Conservation (phyloP, 2,329 filamentous ascomycete genomes). For the Rutstroemia sydowiana region DNA sequence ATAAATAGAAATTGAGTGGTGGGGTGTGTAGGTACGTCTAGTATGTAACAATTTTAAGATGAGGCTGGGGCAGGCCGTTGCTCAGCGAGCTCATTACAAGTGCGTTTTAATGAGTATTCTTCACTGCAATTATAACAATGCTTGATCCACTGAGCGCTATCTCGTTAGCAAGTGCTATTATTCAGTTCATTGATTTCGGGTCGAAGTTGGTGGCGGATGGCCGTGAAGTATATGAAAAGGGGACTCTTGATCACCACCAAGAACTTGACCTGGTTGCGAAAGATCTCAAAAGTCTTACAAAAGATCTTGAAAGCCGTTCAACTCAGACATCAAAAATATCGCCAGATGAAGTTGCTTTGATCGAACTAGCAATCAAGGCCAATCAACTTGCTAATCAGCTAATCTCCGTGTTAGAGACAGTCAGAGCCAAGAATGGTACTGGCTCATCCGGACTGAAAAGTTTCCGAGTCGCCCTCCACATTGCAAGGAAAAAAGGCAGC, state of each 20-base stretch:
- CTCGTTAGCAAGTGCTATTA: background rate
- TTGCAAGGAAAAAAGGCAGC: background rate
- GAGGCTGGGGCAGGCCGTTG: too few species aligned
- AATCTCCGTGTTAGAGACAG: background rate
- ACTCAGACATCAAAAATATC: background rate
- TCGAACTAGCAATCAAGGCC: background rate
- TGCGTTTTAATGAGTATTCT: too few species aligned
- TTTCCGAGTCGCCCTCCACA: background rate
- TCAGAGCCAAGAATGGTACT: too few species aligned
- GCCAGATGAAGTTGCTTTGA: background rate
- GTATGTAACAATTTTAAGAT: too few species aligned
- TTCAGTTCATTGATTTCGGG: background rate
- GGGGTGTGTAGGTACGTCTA: too few species aligned
- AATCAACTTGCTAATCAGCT: background rate
- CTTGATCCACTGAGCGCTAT: background rate
- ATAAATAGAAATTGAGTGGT: too few species aligned
- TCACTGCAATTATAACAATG: too few species aligned
- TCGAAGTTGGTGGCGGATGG: background rate
- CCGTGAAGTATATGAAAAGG: background rate
- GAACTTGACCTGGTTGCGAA: background rate
- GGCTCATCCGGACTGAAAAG: background rate
- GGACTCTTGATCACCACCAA: background rate
- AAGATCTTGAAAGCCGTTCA: background rate
- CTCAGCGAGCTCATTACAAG: too few species aligned
- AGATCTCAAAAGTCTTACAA: background rate